These are phyloP conservation scores for Garcia nutans DNA, from an alignment of 345 rosid genomes.

Conservation along the genomic window DNA sequence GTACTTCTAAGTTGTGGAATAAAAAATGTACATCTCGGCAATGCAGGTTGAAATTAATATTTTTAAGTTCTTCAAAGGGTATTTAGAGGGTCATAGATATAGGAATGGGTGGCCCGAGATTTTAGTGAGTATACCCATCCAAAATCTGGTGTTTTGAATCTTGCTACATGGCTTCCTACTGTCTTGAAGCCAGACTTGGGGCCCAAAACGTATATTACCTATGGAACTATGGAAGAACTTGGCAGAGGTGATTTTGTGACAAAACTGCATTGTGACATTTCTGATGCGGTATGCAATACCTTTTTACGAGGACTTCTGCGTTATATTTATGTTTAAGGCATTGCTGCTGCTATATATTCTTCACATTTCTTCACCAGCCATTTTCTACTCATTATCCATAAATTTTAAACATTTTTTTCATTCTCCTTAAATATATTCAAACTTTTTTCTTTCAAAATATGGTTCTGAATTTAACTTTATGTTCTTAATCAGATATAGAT, in stretches of 20 bases:
- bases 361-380: background rate
- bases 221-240: conserved; percentile 47
- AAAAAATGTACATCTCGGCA: background rate
- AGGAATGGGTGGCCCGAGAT: conserved; percentile 50
- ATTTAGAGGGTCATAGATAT: conserved; percentile 45
- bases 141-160: conserved; percentile 45
- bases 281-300: conserved; percentile 50
- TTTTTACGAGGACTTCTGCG: background rate
- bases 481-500: background rate
- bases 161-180: conserved; percentile 51
- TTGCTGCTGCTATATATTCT: background rate
- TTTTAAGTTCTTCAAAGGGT: conserved; percentile 52
- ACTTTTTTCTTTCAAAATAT: background rate
- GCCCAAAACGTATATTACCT: conserved; percentile 61
- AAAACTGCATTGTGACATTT: conserved; percentile 54
- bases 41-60: conserved; percentile 55
- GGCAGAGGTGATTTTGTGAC: conserved; percentile 63
- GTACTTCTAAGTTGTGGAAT: background rate
- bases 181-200: conserved; percentile 63
- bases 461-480: background rate
- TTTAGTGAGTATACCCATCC: conserved; percentile 53
- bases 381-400: background rate
- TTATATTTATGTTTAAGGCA: conserved; percentile 1
- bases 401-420: background rate
- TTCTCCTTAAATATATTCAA: too few relatives aligned